Evolutionary conservation across 129 eudicot species (phyloP), one percentile per base, ranked within the genome.

Genomic region (Helichrysum umbraculigerum): DNA sequence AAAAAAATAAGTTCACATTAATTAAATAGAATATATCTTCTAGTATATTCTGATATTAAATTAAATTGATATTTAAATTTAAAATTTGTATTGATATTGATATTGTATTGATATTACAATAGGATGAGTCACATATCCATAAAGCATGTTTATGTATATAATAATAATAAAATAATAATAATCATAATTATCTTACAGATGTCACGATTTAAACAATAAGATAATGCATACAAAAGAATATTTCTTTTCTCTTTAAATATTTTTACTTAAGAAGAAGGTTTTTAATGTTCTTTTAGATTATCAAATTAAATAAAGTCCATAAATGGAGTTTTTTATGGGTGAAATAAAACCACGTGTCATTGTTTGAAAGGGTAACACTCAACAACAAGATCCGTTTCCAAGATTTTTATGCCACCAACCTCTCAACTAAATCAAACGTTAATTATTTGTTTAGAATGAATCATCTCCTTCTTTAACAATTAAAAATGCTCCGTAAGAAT

Each of bases 361-460:
- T 76, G 35, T 66, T 66, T 51, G 73, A 25, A 29, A 61, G 57
- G 52, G 37, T 22, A 66, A 34, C 35, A 14, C 54, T 65, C 52
- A 66, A 64, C 73, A n/a, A 66, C 64, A 50, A 76, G 68, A 58
- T 73, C 68, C 68, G n/a, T 59, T 58, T 21, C 19, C 47, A 35
- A 73, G 68, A 59, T 35, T 59, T 57, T 56, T 66, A 57, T 57
- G 77, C 56, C 33, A 73, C 68, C 77, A 60, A 73, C 77, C 29
- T 73, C 54, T 58, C 77, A 73, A 21, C 77, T 34, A 64, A 32
- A 70, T 19, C 22, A 25, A 25, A 41, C 37, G 10, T 22, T 70
- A 47, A 66, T 37, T 64, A 64, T 65, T 56, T 19, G 6, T 56
- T 44, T 44, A 44, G 52, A 44, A 44, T 44, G 52, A 44, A 44